Evolutionary conservation across 768 basidiomycete species (phyloP).

Genomic region (Phaffia tasmanica): DNA sequence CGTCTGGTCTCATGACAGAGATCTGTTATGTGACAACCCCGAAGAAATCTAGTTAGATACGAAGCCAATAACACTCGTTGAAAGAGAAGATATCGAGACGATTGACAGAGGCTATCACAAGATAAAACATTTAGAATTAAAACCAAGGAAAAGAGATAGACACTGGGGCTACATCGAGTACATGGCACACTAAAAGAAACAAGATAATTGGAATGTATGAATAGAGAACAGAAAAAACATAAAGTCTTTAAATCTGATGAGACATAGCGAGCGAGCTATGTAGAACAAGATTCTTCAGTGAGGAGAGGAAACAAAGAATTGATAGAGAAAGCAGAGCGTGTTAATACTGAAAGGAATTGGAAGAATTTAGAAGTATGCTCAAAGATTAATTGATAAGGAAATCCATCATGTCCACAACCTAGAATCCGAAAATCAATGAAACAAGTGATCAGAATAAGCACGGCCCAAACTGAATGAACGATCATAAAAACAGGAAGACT

Average conservation of each 20-base stretch:
- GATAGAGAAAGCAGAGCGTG: neutral
- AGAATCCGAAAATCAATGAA: neutral
- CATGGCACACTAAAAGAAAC: neutral
- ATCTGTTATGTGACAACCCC: too few species aligned
- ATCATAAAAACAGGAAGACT: neutral
- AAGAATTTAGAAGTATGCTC: neutral
- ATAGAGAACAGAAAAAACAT: too few species aligned
- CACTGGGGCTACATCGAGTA: neutral
- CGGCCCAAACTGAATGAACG: neutral
- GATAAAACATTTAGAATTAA: too few species aligned
- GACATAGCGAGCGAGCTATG: neutral
- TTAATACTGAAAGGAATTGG: neutral
- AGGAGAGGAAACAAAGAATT: neutral
- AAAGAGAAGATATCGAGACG: too few species aligned
- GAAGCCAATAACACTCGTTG: too few species aligned
- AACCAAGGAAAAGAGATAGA: neutral
- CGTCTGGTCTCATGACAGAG: too few species aligned
- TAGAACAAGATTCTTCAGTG: neutral
- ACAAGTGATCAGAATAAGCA: neutral
- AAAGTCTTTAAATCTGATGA: neutral
- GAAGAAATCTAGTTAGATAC: too few species aligned
- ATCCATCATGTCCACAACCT: slow-evolving; percentile 5
- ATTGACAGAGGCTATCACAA: too few species aligned
- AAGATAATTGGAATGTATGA: neutral
- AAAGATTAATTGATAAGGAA: neutral